Base-by-base conservation (phyloP, 2,329 filamentous ascomycete genomes). In the Magnaporthales sp. region DNA sequence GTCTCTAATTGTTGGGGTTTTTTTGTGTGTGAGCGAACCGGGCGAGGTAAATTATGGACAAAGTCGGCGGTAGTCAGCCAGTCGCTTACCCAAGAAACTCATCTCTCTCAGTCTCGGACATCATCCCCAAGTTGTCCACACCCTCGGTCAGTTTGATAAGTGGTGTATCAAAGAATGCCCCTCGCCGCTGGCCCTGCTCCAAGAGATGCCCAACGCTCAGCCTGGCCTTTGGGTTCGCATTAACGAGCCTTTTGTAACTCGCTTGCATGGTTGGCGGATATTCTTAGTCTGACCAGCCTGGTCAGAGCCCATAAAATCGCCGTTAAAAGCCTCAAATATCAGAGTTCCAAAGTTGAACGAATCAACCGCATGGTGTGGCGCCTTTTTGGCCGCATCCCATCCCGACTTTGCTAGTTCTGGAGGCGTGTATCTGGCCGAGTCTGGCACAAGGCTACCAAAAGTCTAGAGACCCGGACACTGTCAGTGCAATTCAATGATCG, bases 131-230 rank as follows among this genome's bases (percentile, higher is more conserved):
- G 71, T 91, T 97, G 67, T 99, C 95, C 66, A 98, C 92, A 38
- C 92, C 93, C 69, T 98, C 91, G 0, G 93, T 95, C 71, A 99
- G 80, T 70, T 94, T 92, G 72, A 99, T 98, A 19, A 99, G 79
- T 0, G 94, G 89, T 3, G 91, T 97, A 73, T 97, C 91, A 71
- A 99, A 98, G 77, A 98, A 99, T 0, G 92, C 89, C 22, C 92
- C 91, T 66, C 81, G 84, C 63, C 93, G 87, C 72, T 85, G 89
- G 11, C 95, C 95, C 75, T 97, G 93, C 62, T 98, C 94, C 4
- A 98, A 80, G 72, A 98, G 98, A 72, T 93, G 89, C 9, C 87
- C 87, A 19, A 96, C 86, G 68, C 90, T 96, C 66, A 97, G 84
- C 70, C 95, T 86, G 24, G 93, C 84, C 77, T 97, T 99, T 0